Evolutionary conservation across 2,329 filamentous ascomycete genomes (phyloP), one percentile per base, ranked within the genome.

Genomic region (Colletotrichum acutatum): DNA sequence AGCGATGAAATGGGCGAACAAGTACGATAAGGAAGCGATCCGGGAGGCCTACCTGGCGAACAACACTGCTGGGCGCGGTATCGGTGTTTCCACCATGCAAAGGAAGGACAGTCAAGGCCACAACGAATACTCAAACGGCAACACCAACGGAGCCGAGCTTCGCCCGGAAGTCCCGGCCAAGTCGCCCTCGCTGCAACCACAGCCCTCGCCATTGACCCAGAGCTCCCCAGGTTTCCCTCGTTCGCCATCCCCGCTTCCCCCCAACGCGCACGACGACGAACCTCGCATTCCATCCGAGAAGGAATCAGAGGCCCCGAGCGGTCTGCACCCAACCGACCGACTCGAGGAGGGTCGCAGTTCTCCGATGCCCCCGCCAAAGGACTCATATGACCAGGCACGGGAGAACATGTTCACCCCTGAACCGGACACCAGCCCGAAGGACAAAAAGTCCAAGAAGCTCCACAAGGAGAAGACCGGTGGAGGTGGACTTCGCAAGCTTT

Each of bases 1-100:
- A 28, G 97, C 97, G 1, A 93, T 99, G 92, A 97, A 98, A 82
- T 99, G 97, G 97, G 95, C 96, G 37, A 96, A 89, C 82, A 95
- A 95, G 78, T 98, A 98, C 80, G 97, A 98, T 83, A 97, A 97
- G 83, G 92, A 97, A 78, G 88, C 92, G 8, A 92, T 97, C 74
- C 92, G 95, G 66, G 91, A 94, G 75, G 91, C 94, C n/a, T 98
- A 98, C 82, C 87, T 98, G 64, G 90, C 91, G 58, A 92, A 97
- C 79, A 86, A 84, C 60, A 90, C 88, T 76, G 91, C 93, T 54
- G 95, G 95, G 26, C 93, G 90, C 71, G 94, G 94, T 14, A 75
- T 85, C 24, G 86, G 84, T 1, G 82, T 84, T 53, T 84, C 86
- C 19, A 84, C 86, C 14, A 82, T 87, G 66, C 82, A 82, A 22